Evolutionary conservation across 192 early-diverging fungal species (phyloP).

Genomic region (Oehlia diaphana): DNA sequence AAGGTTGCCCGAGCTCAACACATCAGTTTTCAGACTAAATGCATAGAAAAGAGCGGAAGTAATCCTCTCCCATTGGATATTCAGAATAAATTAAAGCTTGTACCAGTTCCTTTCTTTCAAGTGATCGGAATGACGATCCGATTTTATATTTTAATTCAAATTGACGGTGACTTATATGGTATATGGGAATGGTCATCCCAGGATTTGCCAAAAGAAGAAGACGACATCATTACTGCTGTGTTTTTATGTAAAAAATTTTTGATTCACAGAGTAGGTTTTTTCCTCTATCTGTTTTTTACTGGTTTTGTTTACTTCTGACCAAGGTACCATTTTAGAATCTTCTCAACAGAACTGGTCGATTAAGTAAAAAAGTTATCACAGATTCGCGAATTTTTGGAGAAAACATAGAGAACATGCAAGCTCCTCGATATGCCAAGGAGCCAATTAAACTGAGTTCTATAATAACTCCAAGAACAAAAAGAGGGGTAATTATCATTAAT

Average conservation of each 20-base stretch:
- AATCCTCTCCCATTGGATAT: constrained; percentile 22
- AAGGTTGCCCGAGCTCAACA: constrained; percentile 27
- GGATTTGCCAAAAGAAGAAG: not conserved
- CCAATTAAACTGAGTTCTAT: too few relatives aligned
- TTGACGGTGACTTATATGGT: constrained; percentile 18
- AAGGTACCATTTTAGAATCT: too few relatives aligned
- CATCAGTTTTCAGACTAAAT: constrained; percentile 1
- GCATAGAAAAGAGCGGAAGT: constrained; percentile 18
- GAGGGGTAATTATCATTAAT: too few relatives aligned
- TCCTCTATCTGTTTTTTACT: too few relatives aligned
- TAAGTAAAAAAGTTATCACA: too few relatives aligned
- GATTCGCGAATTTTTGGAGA: too few relatives aligned
- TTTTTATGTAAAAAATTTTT: not conserved
- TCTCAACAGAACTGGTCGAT: too few relatives aligned
- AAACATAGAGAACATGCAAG: too few relatives aligned
- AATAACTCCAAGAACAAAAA: too few relatives aligned
- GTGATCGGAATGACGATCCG: constrained; percentile 19
- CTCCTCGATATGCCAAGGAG: too few relatives aligned
- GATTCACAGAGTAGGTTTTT: not conserved
- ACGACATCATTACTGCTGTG: not conserved
- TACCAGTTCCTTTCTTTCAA: constrained; percentile 27
- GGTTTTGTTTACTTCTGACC: too few relatives aligned
- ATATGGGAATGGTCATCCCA: not conserved
- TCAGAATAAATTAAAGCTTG: constrained; percentile 6
- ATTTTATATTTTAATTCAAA: constrained; percentile 31